These are phyloP conservation scores for Fusarium oxysporum DNA, from an alignment of 2,329 filamentous ascomycete genomes.

Conservation along the genomic window DNA sequence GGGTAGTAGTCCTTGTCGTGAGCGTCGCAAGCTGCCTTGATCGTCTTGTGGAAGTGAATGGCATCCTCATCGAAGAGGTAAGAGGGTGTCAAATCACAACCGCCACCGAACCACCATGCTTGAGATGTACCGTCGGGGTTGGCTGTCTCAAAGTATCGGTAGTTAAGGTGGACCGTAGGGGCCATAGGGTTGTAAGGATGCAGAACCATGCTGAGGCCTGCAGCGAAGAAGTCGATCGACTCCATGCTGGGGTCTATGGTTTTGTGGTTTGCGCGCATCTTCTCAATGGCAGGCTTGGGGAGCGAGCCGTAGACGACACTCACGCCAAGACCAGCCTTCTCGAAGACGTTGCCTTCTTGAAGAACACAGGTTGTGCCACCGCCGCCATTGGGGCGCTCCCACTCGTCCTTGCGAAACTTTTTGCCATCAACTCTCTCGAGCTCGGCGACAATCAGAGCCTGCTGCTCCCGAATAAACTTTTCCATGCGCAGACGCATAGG, in stretches of 20 bases:
- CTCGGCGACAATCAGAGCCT: constrained; percentile 85
- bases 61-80: constrained; percentile 98
- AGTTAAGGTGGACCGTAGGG: constrained; percentile 97
- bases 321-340: constrained; percentile 96
- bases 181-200: constrained; percentile 97
- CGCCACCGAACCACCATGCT: constrained; percentile 98
- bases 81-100: constrained; percentile 89
- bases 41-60: constrained; percentile 93
- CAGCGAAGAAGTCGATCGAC: constrained; percentile 92
- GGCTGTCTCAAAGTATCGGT: constrained; percentile 97
- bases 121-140: constrained; percentile 83
- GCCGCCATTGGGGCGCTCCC: constrained; percentile 88
- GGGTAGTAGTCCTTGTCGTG: constrained; percentile 94
- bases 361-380: constrained; percentile 95
- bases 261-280: constrained; percentile 96
- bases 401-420: constrained; percentile 85
- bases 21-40: constrained; percentile 92
- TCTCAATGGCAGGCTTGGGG: constrained; percentile 85
- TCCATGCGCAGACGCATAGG: constrained; percentile 99
- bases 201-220: constrained; percentile 90
- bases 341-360: constrained; percentile 96
- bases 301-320: constrained; percentile 94
- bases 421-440: constrained; percentile 87
- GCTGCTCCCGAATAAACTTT: constrained; percentile 92
- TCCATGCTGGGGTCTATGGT: constrained; percentile 83